These are phyloP conservation scores for Jatropha multifida DNA, from an alignment of 441 rosid species.

Conservation along the genomic window DNA sequence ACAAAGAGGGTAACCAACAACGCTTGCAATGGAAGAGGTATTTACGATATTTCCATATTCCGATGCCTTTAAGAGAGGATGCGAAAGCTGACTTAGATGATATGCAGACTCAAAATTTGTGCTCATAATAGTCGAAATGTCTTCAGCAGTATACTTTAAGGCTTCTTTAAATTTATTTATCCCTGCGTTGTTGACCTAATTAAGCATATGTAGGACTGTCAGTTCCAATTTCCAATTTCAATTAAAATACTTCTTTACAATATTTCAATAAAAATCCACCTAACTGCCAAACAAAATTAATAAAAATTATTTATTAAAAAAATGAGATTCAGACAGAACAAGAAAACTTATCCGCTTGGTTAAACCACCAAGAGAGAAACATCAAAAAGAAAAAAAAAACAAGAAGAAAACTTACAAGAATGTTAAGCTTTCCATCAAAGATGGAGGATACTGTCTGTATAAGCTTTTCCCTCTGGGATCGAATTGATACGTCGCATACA, in stretches of 20 bases:
- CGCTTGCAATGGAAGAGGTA: constrained; percentile 73
- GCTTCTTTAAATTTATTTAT: constrained; percentile 44
- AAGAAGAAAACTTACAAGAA: constrained; percentile 21
- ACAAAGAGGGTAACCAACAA: constrained; percentile 34
- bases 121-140: constrained; percentile 45
- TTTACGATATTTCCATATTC: constrained; percentile 67
- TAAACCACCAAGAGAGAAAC: too few species aligned
- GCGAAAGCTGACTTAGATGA: constrained; percentile 68
- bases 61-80: constrained; percentile 77
- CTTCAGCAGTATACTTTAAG: constrained; percentile 52
- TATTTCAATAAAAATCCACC: too few species aligned
- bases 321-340: too few species aligned
- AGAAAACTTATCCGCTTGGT: too few species aligned
- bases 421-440: constrained; percentile 30
- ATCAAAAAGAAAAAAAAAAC: too few species aligned
- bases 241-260: too few species aligned
- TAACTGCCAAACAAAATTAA: too few species aligned
- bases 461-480: constrained; percentile 19
- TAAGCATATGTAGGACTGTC: too few species aligned
- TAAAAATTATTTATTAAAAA: too few species aligned
- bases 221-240: too few species aligned
- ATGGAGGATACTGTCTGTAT: constrained; percentile 14
- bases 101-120: constrained; percentile 67
- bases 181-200: constrained; percentile 75
- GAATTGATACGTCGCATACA: constrained; percentile 11